These are phyloP conservation scores for Penicillium psychrofluorescens DNA, from an alignment of 495 filamentous ascomycete genomes.

Conservation along the genomic window DNA sequence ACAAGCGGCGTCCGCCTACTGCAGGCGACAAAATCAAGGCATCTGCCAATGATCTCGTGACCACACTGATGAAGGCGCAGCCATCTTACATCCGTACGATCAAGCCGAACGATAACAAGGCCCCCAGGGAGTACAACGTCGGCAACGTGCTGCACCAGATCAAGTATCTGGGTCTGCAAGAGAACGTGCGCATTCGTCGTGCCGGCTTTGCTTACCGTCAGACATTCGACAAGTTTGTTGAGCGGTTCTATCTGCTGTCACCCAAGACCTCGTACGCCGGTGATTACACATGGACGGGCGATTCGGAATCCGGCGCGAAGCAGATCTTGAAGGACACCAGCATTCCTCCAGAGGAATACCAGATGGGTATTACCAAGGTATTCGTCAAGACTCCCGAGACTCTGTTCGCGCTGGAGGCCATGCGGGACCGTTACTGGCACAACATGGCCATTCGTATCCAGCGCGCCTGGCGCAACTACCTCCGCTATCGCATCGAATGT, in stretches of 20 bases:
- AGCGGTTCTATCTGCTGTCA: slow-evolving; percentile 93
- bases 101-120: slow-evolving; percentile 99
- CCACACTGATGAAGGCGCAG: slow-evolving; percentile 92
- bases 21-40: slow-evolving; percentile 95
- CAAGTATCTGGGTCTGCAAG: slow-evolving; percentile 97
- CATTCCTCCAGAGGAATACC: slow-evolving; percentile 91
- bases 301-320: slow-evolving; percentile 77
- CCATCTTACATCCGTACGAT: slow-evolving; percentile 98
- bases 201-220: slow-evolving; percentile 97
- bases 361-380: slow-evolving; percentile 93
- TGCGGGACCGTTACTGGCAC: slow-evolving; percentile 97
- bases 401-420: slow-evolving; percentile 91
- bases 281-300: slow-evolving; percentile 92
- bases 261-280: slow-evolving; percentile 93
- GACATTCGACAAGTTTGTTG: slow-evolving; percentile 96
- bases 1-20: slow-evolving; percentile 87
- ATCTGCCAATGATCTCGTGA: slow-evolving; percentile 92
- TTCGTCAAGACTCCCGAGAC: slow-evolving; percentile 99
- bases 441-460: slow-evolving; percentile 99
- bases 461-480: slow-evolving; percentile 92
- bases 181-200: slow-evolving; percentile 96
- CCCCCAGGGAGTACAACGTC: slow-evolving; percentile 80
- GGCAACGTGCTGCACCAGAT: slow-evolving; percentile 96
- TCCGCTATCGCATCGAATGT: slow-evolving; percentile 85
- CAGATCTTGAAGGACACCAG: slow-evolving; percentile 94